Conservation (phyloP, 129 eudicot species). For the Lactuca saligna region DNA sequence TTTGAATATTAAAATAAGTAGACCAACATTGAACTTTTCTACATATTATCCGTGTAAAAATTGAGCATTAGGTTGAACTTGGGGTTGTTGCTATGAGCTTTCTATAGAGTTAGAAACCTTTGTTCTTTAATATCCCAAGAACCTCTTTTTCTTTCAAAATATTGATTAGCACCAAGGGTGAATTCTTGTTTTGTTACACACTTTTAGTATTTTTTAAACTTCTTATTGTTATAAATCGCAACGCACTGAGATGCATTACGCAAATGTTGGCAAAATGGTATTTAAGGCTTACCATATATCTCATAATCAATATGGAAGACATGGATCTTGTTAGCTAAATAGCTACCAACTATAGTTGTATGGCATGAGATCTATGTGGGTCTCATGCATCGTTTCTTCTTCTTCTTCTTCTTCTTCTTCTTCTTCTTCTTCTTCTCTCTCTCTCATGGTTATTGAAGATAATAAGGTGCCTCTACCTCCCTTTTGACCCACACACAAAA, state of each 20-base stretch:
- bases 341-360: no score
- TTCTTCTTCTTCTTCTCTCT: no score
- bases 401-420: no score
- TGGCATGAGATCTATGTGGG: no score
- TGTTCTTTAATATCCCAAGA: background rate
- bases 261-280: background rate
- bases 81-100: background rate
- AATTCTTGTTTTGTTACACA: background rate
- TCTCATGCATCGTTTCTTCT: no score
- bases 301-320: background rate
- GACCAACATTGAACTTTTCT: background rate
- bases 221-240: background rate
- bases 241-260: background rate
- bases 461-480: no score
- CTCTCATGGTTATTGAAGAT: no score
- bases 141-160: background rate
- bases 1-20: background rate
- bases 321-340: no score
- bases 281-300: background rate
- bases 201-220: background rate
- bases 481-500: no score
- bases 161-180: background rate
- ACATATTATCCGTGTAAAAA: constrained; percentile 3
- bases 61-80: background rate
- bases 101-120: background rate